Base-by-base conservation (phyloP, 768 basidiomycete genomes). In the Lactarius tabidus region DNA sequence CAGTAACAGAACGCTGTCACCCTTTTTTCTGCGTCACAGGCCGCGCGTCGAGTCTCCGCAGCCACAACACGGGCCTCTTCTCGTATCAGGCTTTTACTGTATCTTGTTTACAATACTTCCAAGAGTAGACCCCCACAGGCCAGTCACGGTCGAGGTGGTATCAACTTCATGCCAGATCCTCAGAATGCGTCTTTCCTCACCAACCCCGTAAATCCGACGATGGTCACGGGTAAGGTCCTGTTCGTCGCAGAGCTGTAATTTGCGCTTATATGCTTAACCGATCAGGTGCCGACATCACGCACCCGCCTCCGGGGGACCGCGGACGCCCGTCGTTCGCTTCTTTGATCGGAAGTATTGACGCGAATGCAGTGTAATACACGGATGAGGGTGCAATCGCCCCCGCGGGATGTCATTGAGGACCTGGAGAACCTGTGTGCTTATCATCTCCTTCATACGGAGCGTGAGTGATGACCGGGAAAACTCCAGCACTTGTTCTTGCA, bases 291-390 rank as follows among this genome's bases (percentile, higher is more conserved):
- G 90, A 93, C 72, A 88, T 91, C n/a, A 89, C 91, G 51, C 91
- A 93, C 70, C 89, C 92, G 7, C 89, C 91, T 14, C 60, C 64
- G 14, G 90, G 90, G 9, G 81, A 88, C 0, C 82, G 82, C 23
- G 88, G 85, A 10, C 83, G 85, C 4, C 91, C 91, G 1, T 93
- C 91, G 0, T 92, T 88, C 72, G 88, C 92, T 0, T 80, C 90
- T 12, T 76, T 93, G 17, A 89, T 93, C 12, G 90, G 82, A 31
- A 93, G 87, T 66, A 84, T 93, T 36, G 91, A 93, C 71, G 83
- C 84, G 0, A 83, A 85, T 60, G 84, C 81, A 0, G 86, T 87
- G 1, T 91, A 90, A 72, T 93, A 91, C 64, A 59, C 79, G 81
- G 54, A 84, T 80, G 51, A 80, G 83, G n/a, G 87, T 89, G 2